phyloP scores from a whole-genome alignment of 352 stramenopile genomes.

The Globisporangium carolinianum region DNA sequence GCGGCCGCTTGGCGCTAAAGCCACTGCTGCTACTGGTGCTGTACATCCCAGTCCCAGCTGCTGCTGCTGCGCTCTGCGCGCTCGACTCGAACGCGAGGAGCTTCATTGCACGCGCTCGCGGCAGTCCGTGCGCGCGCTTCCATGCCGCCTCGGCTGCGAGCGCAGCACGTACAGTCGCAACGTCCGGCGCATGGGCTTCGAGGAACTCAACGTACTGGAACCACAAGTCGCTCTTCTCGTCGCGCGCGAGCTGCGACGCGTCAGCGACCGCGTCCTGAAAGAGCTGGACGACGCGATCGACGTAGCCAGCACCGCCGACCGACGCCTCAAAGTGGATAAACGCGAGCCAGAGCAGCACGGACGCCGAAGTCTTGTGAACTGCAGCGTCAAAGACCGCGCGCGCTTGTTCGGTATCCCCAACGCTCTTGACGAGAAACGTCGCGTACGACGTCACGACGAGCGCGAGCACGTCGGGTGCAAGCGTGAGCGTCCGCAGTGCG shows the following conservation, averaged over 20 bases:
- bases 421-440: constrained; percentile 42
- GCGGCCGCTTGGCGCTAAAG: constrained; percentile 46
- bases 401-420: constrained; percentile 30
- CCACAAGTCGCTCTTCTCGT: constrained; percentile 80
- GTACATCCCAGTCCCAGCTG: constrained; percentile 2
- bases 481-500: constrained; percentile 32
- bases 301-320: constrained; percentile 20
- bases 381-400: constrained; percentile 38
- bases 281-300: constrained; percentile 31
- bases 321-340: constrained; percentile 69
- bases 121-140: constrained; percentile 57
- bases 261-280: constrained; percentile 48
- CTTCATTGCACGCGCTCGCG: constrained; percentile 48
- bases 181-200: constrained; percentile 37
- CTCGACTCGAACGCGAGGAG: constrained; percentile 40
- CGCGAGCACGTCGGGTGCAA: constrained; percentile 33
- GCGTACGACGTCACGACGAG: constrained; percentile 56
- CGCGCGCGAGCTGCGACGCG: constrained; percentile 37
- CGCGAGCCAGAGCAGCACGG: constrained; percentile 55
- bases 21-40: constrained; percentile 18
- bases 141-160: constrained; percentile 48
- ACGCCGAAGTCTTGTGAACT: constrained; percentile 32
- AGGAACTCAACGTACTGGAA: constrained; percentile 75
- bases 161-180: constrained; percentile 43
- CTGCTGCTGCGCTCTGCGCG: constrained; percentile 7